Evolutionary conservation across 2,329 filamentous ascomycete genomes (phyloP).

Genomic region (Fusarium napiforme): DNA sequence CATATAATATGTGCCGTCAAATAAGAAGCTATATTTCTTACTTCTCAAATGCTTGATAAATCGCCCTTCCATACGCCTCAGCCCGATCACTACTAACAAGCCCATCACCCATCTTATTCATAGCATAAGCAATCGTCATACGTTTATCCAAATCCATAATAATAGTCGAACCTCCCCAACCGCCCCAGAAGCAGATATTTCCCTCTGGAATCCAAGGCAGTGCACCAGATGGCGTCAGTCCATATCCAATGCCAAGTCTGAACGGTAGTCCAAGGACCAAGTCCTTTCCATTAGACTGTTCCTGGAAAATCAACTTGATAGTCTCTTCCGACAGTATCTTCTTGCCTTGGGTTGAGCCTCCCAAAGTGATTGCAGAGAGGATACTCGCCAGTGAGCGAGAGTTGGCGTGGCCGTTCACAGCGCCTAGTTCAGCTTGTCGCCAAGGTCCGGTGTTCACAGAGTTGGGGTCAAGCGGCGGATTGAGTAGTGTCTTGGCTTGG

Average conservation of each 20-base stretch:
- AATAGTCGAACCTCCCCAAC: slow-evolving; percentile 1
- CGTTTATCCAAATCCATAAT: slow-evolving; percentile 4
- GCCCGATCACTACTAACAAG: slow-evolving; percentile 7
- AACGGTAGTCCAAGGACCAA: background rate
- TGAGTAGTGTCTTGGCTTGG: background rate
- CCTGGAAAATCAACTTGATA: background rate
- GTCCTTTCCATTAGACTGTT: background rate
- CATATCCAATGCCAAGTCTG: background rate
- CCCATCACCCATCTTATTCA: slow-evolving; percentile 6
- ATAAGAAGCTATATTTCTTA: no score
- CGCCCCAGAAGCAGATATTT: background rate
- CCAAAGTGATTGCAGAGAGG: background rate
- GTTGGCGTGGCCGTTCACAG: background rate
- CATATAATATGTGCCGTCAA: no score
- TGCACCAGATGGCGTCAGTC: background rate
- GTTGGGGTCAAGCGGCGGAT: background rate
- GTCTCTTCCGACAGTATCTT: background rate
- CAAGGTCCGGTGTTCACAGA: background rate
- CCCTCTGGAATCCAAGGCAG: slow-evolving; percentile 2
- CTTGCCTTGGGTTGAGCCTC: background rate
- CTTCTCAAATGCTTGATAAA: background rate
- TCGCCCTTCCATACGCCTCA: background rate
- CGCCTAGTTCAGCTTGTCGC: background rate
- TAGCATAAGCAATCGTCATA: slow-evolving; percentile 6
- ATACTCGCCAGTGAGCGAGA: background rate